phyloP scores from a whole-genome alignment of 1,139 yeast genomes.

The Yamadazyma taylorii region DNA sequence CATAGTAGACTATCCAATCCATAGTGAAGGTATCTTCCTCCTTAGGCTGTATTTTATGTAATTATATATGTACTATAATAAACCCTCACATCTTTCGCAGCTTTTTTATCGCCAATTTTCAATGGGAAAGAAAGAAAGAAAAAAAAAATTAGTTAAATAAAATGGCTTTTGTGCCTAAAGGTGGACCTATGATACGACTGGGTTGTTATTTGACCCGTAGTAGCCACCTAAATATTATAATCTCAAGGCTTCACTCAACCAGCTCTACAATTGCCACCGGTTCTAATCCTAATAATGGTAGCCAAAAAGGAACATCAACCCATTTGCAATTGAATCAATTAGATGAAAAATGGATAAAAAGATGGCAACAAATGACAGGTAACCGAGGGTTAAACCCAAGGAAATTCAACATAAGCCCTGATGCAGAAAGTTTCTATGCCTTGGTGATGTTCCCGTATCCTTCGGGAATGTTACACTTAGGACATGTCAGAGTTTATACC shows the following conservation, averaged over 20 bases:
- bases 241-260: neutral
- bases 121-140: too few species aligned
- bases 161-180: too few species aligned
- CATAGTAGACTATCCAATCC: neutral
- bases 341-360: constrained; percentile 52
- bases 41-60: neutral
- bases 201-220: too few species aligned
- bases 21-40: too few species aligned
- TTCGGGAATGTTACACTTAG: constrained; percentile 88
- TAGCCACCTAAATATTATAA: neutral
- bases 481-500: constrained; percentile 89
- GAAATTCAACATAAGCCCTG: constrained; percentile 24
- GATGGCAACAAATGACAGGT: constrained; percentile 48
- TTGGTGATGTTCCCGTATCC: constrained; percentile 96
- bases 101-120: too few species aligned
- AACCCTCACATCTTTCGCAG: constrained; percentile 1
- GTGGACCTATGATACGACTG: too few species aligned
- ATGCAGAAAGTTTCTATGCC: constrained; percentile 55
- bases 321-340: constrained; percentile 16
- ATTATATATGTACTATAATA: neutral
- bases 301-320: neutral
- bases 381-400: constrained; percentile 42
- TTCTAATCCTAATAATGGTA: neutral
- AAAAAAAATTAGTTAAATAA: too few species aligned
- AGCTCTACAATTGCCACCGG: neutral